Evolutionary conservation across 176 grass and related monocot genomes (phyloP).

Genomic region (Oryza glumipatula): DNA sequence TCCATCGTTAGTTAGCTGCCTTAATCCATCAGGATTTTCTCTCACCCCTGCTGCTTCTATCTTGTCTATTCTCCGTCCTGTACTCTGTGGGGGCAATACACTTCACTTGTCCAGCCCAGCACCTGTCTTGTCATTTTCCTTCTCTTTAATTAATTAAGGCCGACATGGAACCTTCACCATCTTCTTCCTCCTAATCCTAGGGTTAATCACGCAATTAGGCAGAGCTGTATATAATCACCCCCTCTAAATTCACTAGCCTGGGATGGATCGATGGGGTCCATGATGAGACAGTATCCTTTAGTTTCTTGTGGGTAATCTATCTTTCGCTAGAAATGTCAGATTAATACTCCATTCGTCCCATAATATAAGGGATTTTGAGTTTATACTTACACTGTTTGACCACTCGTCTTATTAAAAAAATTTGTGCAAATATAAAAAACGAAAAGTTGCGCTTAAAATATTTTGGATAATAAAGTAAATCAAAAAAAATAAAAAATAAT

Average conservation of each 20-base stretch:
- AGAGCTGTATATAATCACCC: background rate
- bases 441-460: no score
- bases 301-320: background rate
- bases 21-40: background rate
- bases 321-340: background rate
- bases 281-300: background rate
- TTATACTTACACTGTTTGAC: no score
- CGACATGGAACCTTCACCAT: background rate
- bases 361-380: no score
- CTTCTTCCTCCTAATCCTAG: background rate
- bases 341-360: background rate
- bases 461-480: no score
- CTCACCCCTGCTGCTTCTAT: background rate
- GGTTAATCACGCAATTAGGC: background rate
- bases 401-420: no score
- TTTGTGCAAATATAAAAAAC: no score
- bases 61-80: constrained; percentile 10
- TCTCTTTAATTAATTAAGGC: background rate
- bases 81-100: background rate
- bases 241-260: background rate
- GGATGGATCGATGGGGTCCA: background rate
- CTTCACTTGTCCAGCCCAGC: background rate
- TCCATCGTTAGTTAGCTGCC: background rate
- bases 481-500: no score
- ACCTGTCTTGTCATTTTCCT: constrained; percentile 15